Conservation (phyloP, 2,329 filamentous ascomycete species). For the Talaromyces amestolkiae region DNA sequence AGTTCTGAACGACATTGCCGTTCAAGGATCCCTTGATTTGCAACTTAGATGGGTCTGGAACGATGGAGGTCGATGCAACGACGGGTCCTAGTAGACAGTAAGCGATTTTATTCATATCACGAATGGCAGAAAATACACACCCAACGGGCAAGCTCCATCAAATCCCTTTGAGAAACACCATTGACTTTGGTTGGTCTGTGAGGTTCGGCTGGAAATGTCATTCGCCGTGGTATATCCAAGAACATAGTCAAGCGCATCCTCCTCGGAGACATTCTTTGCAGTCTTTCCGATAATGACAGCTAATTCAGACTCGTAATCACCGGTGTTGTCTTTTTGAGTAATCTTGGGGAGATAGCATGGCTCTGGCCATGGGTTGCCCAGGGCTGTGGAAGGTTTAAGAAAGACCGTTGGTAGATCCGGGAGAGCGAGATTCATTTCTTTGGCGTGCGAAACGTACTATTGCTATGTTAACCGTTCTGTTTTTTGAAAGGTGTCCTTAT, state of each 20-base stretch:
- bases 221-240: slow-evolving; percentile 64
- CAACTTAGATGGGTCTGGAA: slow-evolving; percentile 35
- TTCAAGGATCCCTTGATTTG: slow-evolving; percentile 46
- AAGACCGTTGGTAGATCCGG: slow-evolving; percentile 58
- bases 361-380: slow-evolving; percentile 54
- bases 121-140: slow-evolving; percentile 23
- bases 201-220: slow-evolving; percentile 60
- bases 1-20: slow-evolving; percentile 53
- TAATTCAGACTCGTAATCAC: slow-evolving; percentile 61
- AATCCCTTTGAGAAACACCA: slow-evolving; percentile 62
- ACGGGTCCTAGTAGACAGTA: slow-evolving; percentile 43
- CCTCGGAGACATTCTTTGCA: slow-evolving; percentile 55
- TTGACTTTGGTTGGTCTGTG: slow-evolving; percentile 55
- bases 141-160: slow-evolving; percentile 56
- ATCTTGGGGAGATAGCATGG: slow-evolving; percentile 55
- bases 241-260: slow-evolving; percentile 58
- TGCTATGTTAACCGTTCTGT: no score
- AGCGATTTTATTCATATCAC: background rate
- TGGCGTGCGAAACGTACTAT: slow-evolving; percentile 51
- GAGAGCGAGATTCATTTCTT: slow-evolving; percentile 53
- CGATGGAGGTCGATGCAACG: slow-evolving; percentile 44
- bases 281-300: slow-evolving; percentile 56
- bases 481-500: no score
- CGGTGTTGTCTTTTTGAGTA: slow-evolving; percentile 53
- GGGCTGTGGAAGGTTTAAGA: slow-evolving; percentile 56